A percentile compares a stretch with the other conserved stretches of the same genome.
phyloP scores from a whole-genome alignment of 371 early-diverging fungal genomes.

The Quaeritorhiza haematococci region DNA sequence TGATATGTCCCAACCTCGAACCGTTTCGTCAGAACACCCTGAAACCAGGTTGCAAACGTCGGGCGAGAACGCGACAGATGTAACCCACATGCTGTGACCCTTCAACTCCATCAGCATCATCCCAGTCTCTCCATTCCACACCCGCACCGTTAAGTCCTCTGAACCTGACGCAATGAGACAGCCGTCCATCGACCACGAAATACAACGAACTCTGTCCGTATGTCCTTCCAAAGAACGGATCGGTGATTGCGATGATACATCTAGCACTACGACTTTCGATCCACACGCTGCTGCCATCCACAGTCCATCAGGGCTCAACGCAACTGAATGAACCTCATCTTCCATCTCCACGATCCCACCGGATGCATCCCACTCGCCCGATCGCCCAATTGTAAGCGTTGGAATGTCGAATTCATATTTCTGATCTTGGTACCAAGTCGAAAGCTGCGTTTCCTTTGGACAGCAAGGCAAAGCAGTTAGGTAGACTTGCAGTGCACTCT shows the following conservation, averaged over 20 bases:
- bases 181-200: slow-evolving; percentile 85
- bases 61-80: slow-evolving; percentile 92
- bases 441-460: slow-evolving; percentile 5
- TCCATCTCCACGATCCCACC: neutral
- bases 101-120: slow-evolving; percentile 79
- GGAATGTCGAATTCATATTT: neutral
- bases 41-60: slow-evolving; percentile 87
- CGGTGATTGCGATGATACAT: slow-evolving; percentile 24
- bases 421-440: neutral
- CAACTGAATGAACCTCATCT: slow-evolving; percentile 4
- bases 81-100: slow-evolving; percentile 95
- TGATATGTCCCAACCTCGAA: slow-evolving; percentile 87
- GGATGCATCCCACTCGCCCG: neutral
- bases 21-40: slow-evolving; percentile 90
- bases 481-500: slow-evolving; percentile 17
- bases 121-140: slow-evolving; percentile 87
- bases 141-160: slow-evolving; percentile 61
- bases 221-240: neutral
- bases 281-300: slow-evolving; percentile 14
- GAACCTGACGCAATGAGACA: slow-evolving; percentile 17
- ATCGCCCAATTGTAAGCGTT: neutral
- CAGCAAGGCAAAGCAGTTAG: slow-evolving; percentile 18
- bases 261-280: slow-evolving; percentile 47
- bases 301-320: neutral
- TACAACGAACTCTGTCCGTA: slow-evolving; percentile 46